phyloP scores from a whole-genome alignment of 106 monocot genomes.

The Amphibolis antarctica region DNA sequence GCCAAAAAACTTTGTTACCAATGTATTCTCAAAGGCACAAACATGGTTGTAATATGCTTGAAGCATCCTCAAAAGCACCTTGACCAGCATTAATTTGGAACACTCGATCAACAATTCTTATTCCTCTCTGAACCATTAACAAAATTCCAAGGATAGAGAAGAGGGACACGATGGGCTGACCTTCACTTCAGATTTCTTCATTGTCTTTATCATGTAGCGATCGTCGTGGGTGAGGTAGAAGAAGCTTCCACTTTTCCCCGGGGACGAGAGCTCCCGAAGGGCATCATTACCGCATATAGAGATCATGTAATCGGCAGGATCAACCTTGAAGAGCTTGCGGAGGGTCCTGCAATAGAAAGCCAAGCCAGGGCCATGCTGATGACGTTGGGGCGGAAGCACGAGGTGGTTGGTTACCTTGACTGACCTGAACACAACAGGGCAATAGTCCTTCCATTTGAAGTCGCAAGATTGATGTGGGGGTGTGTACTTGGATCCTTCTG shows the following conservation, averaged over 20 bases:
- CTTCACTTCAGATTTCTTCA: constrained; percentile 92
- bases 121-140: neutral
- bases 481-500: constrained; percentile 77
- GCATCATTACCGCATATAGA: constrained; percentile 88
- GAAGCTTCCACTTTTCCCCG: constrained; percentile 93
- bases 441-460: constrained; percentile 94
- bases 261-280: constrained; percentile 75
- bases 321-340: constrained; percentile 63
- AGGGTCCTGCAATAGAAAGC: constrained; percentile 42
- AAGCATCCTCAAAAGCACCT: constrained; percentile 85
- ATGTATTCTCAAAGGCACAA: constrained; percentile 35
- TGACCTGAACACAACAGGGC: constrained; percentile 79
- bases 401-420: no score
- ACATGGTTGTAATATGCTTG: constrained; percentile 63
- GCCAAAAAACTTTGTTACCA: constrained; percentile 78
- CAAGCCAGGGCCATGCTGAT: no score
- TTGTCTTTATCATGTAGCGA: constrained; percentile 91
- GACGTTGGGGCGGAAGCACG: no score
- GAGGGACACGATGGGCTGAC: constrained; percentile 5
- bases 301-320: constrained; percentile 84
- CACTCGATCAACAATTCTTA: neutral
- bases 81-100: neutral
- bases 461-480: constrained; percentile 69
- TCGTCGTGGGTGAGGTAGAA: constrained; percentile 92
- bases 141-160: no score